Evolutionary conservation across 73 alveolate species (phyloP).

Genomic region (Paramecium sexaurelia): DNA sequence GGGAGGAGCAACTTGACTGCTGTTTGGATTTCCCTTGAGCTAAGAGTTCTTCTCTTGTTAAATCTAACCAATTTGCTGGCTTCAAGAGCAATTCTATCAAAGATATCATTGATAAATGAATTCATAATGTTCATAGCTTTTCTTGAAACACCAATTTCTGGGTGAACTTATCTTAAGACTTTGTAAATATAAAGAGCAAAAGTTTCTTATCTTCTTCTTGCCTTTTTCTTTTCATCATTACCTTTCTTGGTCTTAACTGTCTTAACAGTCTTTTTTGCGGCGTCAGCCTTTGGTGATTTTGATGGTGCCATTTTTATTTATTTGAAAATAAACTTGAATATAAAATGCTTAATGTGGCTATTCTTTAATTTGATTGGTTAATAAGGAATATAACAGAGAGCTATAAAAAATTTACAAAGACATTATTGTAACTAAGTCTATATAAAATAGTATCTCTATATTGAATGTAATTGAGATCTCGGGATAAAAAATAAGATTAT

Average conservation of each 20-base stretch:
- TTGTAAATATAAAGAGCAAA: slow-evolving; percentile 77
- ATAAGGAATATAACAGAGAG: background rate
- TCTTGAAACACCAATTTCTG: slow-evolving; percentile 78
- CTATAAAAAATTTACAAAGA: background rate
- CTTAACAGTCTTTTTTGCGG: slow-evolving; percentile 70
- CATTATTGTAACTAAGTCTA: background rate
- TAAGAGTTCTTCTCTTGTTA: slow-evolving; percentile 73
- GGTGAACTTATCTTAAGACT: slow-evolving; percentile 80
- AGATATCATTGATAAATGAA: slow-evolving; percentile 77
- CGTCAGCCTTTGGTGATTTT: slow-evolving; percentile 74
- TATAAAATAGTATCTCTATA: background rate
- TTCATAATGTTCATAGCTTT: slow-evolving; percentile 80
- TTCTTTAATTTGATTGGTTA: slow-evolving; percentile 25
- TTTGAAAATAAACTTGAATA: background rate
- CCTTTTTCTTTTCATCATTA: slow-evolving; percentile 66
- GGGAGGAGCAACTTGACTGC: slow-evolving; percentile 80
- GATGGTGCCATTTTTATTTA: slow-evolving; percentile 67
- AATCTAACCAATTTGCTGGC: slow-evolving; percentile 75
- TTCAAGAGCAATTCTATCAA: slow-evolving; percentile 78
- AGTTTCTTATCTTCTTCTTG: slow-evolving; percentile 74
- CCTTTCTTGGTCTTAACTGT: slow-evolving; percentile 65
- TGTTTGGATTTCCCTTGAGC: slow-evolving; percentile 79
- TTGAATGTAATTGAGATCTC: slow-evolving; percentile 11
- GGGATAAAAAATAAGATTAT: background rate
- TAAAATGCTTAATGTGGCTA: background rate